Percentiles rank a stretch among this genome's conserved stretches.
These are phyloP conservation scores for Arthrobotrys entomopaga DNA, from an alignment of 2,329 filamentous ascomycete genomes.

Conservation along the genomic window DNA sequence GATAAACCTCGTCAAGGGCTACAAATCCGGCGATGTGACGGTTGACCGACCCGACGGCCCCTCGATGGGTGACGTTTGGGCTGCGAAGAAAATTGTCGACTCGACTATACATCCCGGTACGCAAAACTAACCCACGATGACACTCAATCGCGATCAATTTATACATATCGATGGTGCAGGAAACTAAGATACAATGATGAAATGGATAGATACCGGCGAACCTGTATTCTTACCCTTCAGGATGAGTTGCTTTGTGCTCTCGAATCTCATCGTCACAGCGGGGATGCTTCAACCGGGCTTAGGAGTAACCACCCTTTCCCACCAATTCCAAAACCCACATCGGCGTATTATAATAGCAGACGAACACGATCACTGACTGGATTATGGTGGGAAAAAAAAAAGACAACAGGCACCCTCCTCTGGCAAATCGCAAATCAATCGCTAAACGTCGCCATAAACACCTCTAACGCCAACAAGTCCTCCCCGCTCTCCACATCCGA, in stretches of 20 bases:
- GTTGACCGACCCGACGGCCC: constrained; percentile 77
- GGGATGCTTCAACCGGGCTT: constrained; percentile 96
- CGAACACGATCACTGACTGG: constrained; percentile 10
- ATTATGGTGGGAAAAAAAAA: constrained; percentile 2
- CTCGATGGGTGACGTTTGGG: constrained; percentile 74
- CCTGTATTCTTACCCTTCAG: constrained; percentile 94
- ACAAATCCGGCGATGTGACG: constrained; percentile 83
- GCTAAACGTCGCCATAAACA: constrained; percentile 97
- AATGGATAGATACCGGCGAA: constrained; percentile 79
- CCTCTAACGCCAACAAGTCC: constrained; percentile 97
- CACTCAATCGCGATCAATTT: not conserved
- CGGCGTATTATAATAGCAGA: not conserved
- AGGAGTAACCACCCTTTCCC: constrained; percentile 64
- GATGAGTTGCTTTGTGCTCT: constrained; percentile 95
- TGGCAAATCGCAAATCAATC: constrained; percentile 99
- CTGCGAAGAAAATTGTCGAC: constrained; percentile 96
- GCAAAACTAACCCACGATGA: not conserved
- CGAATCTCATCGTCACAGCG: constrained; percentile 91
- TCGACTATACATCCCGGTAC: constrained; percentile 93
- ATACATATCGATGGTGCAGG: not conserved
- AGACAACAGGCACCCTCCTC: constrained; percentile 74
- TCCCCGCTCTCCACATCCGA: constrained; percentile 83
- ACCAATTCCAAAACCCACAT: not conserved
- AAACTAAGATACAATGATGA: constrained; percentile 28
- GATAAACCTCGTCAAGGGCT: constrained; percentile 81